Percentiles rank a stretch among this genome's conserved stretches.
These are phyloP conservation scores for Daldinia caldariorum DNA, from an alignment of 495 filamentous ascomycete genomes.

Conservation along the genomic window DNA sequence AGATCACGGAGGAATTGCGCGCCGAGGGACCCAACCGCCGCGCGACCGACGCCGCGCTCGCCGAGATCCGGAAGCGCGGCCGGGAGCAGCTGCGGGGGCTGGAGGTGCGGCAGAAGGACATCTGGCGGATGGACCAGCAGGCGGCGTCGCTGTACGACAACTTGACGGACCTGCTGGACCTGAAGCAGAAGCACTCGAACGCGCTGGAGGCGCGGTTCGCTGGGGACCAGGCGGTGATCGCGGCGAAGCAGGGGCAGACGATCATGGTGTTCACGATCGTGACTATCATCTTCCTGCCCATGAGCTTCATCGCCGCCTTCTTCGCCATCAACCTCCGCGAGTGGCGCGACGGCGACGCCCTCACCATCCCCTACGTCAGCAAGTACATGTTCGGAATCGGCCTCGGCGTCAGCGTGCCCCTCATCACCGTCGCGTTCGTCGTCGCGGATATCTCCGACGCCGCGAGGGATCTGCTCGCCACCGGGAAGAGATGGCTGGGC, in stretches of 20 bases:
- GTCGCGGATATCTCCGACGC: constrained; percentile 65
- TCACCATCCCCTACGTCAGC: constrained; percentile 66
- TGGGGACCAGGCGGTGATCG: constrained; percentile 71
- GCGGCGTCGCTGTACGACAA: constrained; percentile 70
- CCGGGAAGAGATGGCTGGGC: constrained; percentile 5
- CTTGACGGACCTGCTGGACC: constrained; percentile 69
- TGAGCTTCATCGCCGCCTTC: constrained; percentile 73
- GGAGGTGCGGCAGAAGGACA: constrained; percentile 69
- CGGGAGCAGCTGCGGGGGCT: constrained; percentile 69
- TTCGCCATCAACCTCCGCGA: constrained; percentile 72
- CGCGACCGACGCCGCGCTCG: constrained; percentile 49
- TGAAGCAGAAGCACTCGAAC: constrained; percentile 77
- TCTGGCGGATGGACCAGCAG: constrained; percentile 74
- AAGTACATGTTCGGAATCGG: constrained; percentile 75
- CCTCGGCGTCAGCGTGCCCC: constrained; percentile 70
- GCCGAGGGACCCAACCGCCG: constrained; percentile 58
- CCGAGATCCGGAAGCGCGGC: constrained; percentile 67
- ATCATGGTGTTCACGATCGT: constrained; percentile 82
- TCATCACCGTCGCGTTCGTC: constrained; percentile 67
- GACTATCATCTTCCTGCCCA: constrained; percentile 72
- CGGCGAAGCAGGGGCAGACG: constrained; percentile 73
- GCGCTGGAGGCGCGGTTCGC: constrained; percentile 75
- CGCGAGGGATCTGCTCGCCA: constrained; percentile 21
- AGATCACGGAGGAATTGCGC: constrained; percentile 59
- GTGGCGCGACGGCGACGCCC: constrained; percentile 50